Evolutionary conservation across 192 early-diverging fungal genomes (phyloP), one percentile per base, ranked within the genome.

Genomic region (Hyaloraphidium curvatum): DNA sequence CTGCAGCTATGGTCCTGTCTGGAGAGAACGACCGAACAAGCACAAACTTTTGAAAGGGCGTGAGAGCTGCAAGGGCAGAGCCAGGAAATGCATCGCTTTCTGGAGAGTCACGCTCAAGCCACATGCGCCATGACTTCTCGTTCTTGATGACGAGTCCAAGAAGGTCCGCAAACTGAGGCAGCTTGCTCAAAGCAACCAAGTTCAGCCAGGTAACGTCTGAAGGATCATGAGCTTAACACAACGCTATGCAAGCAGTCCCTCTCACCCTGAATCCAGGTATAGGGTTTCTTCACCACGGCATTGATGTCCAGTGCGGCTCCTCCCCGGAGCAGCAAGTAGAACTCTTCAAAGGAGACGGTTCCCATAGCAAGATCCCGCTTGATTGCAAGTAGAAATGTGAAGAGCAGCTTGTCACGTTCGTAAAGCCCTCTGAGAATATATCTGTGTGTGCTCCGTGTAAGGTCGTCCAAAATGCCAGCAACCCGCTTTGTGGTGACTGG

Each of bases 141-240:
- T 79, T 79, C 57, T 79, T 79, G 27, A 73, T 72, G 28, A 79
- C 68, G 55, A 78, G 77, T 52, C 78, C 78, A 5, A 79, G 57
- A n/a, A 79, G 53, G 58, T 79, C 77, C 31, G 53, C 73, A 55
- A 79, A 79, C 0, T 73, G 75, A 40, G 66, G 66, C 72, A 79
- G 71, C 37, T 79, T 79, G 64, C 68, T 69, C 28, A 79, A 35
- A 0, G 77, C 77, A 2, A 74, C 71, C 22, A 79, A 52, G 52
- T 79, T 79, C 27, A 79, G 62, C 77, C 77, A 79, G 1, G 77
- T 79, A 57, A 75, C 74, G 51, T 79, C 77, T n/a, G n/a, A n/a
- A n/a, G n/a, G n/a, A n/a, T n/a, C n/a, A n/a, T n/a, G n/a, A n/a
- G n/a, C n/a, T n/a, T n/a, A n/a, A n/a, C n/a, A n/a, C n/a, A n/a